Base-by-base conservation (phyloP, 2,329 filamentous ascomycete species). In the Alternaria dauci region DNA sequence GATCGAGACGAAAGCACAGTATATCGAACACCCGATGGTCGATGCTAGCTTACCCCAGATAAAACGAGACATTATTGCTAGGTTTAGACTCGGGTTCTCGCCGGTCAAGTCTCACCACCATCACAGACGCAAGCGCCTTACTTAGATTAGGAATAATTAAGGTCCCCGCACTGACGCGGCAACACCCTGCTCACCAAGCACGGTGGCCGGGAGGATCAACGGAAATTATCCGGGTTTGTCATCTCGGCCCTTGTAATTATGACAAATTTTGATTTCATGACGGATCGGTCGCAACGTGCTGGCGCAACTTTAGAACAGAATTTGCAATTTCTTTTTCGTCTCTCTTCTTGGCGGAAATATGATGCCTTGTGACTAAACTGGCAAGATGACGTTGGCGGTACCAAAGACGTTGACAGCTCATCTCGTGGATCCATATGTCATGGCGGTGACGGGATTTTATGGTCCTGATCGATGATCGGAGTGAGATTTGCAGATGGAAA, bases 261-360 rank as follows among this genome's bases (percentile, higher is more conserved):
- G 46, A 36, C 34, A 38, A 50, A 20, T 50, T 50, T 50, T 20
- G 46, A 38, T 25, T 23, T 38, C 5, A 7, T 14, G 46, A 50
- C 30, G 32, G 30, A 38, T 50, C 32, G 46, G 38, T 50, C 32
- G 46, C 32, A 30, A 50, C 30, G n/a, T 50, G 32, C 30, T 50
- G 8, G 20, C 46, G 46, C 18, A 50, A n/a, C 20, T 20, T 36
- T 50, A 8, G 20, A 26, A 36, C 30, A 36, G 32, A 26, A 44
- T 52, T 26, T 44, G 46, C 46, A 52, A 12, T 46, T 28, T 58
- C 43, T 25, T 52, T 58, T 46, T 52, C 47, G 30, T n/a, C 4
- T n/a, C 7, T 52, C 9, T 32, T 25, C 47, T 52, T 58, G 55
- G 55, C 55, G 38, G 38, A 30, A 14, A 26, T n/a, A 38, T 14